Evolutionary conservation across 208 protist genomes (phyloP).

Genomic region (Trypanosoma grayi): DNA sequence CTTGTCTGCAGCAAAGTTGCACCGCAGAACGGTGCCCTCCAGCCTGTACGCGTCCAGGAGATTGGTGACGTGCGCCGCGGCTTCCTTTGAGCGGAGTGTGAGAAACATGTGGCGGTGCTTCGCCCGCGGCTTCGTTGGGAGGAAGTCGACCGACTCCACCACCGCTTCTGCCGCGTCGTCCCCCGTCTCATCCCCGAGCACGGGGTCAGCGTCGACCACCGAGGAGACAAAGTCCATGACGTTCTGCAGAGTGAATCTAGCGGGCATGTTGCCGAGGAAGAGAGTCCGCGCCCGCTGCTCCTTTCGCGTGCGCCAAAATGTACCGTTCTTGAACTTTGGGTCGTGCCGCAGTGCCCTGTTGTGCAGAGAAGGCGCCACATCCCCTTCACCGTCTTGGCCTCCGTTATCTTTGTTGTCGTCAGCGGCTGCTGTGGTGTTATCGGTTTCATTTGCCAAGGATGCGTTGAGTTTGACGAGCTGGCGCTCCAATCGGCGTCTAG

Average conservation of each 20-base stretch:
- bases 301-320: constrained; percentile 82
- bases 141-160: constrained; percentile 69
- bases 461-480: constrained; percentile 51
- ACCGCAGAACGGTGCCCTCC: constrained; percentile 54
- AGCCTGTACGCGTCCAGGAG: constrained; percentile 57
- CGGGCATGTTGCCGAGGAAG: constrained; percentile 81
- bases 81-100: constrained; percentile 51
- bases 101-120: constrained; percentile 80
- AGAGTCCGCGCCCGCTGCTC: constrained; percentile 70
- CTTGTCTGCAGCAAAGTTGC: constrained; percentile 85
- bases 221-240: constrained; percentile 71
- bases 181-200: constrained; percentile 21
- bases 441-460: neutral
- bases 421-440: neutral
- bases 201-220: constrained; percentile 28
- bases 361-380: neutral
- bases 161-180: constrained; percentile 12
- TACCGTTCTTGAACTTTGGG: constrained; percentile 81
- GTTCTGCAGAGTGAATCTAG: constrained; percentile 40
- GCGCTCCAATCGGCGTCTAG: constrained; percentile 49
- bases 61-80: constrained; percentile 44
- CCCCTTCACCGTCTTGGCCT: neutral
- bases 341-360: constrained; percentile 52
- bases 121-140: constrained; percentile 47
- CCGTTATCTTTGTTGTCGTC: neutral